Percentiles rank a stretch among this genome's conserved stretches.
phyloP scores from a whole-genome alignment of 2,329 filamentous ascomycete species.

The Truncatella angustata region DNA sequence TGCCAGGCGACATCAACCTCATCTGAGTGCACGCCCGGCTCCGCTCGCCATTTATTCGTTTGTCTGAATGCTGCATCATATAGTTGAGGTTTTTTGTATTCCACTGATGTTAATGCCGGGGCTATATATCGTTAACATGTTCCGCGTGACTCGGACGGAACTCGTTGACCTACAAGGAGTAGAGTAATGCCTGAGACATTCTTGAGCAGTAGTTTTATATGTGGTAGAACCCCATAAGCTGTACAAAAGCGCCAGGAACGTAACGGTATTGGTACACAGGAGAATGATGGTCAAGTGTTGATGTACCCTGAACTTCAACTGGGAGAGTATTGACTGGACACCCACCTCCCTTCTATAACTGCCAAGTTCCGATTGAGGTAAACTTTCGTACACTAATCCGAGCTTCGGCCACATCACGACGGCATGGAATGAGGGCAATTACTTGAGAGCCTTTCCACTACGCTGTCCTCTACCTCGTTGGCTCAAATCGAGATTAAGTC shows the following conservation, averaged over 20 bases:
- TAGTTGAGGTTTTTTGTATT: neutral
- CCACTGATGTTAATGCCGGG: neutral
- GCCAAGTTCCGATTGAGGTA: neutral
- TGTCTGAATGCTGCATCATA: neutral
- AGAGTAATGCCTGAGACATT: neutral
- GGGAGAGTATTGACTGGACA: neutral
- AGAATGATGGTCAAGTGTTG: neutral
- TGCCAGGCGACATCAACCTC: neutral
- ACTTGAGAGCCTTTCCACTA: neutral
- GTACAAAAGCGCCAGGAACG: neutral
- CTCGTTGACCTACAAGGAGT: neutral
- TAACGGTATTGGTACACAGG: neutral
- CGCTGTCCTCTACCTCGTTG: neutral
- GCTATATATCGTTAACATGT: neutral
- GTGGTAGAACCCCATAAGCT: neutral
- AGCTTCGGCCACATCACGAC: neutral
- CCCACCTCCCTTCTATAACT: neutral
- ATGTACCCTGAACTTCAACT: neutral
- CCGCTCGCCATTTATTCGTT: neutral
- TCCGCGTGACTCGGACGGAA: neutral
- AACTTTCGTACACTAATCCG: neutral
- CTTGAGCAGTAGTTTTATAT: neutral
- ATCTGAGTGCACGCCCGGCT: neutral
- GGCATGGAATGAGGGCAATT: neutral
- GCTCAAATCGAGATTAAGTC: neutral